A percentile compares a stretch with the other conserved stretches of the same genome.
Evolutionary conservation across 768 basidiomycete genomes (phyloP).

Genomic region (Cystofilobasidium macerans): DNA sequence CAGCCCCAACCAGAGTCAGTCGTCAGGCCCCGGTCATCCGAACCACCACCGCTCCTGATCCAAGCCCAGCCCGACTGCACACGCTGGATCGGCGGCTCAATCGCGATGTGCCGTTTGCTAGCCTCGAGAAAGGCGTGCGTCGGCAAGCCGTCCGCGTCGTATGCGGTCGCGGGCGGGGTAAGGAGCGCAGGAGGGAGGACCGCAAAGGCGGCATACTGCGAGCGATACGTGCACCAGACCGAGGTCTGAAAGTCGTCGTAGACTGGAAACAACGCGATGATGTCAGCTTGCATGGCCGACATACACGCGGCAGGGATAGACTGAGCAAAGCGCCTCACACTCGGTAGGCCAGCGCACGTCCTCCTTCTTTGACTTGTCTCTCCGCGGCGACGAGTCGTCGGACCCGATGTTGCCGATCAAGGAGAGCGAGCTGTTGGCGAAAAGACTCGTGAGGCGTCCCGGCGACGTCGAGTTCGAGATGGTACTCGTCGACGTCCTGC

Average conservation of each 20-base stretch:
- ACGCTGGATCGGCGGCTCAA: constrained; percentile 25
- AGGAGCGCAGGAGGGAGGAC: constrained; percentile 32
- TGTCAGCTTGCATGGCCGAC: constrained; percentile 45
- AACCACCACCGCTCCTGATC: constrained; percentile 36
- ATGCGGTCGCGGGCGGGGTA: constrained; percentile 31
- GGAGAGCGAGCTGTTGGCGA: constrained; percentile 31
- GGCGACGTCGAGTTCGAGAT: constrained; percentile 29
- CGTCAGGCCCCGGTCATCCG: constrained; percentile 67
- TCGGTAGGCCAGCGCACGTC: constrained; percentile 43
- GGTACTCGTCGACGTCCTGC: constrained; percentile 17
- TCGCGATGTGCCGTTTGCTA: constrained; percentile 21
- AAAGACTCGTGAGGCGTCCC: constrained; percentile 31
- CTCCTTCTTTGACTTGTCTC: constrained; percentile 36
- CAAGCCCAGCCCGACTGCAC: constrained; percentile 54
- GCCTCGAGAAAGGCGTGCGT: constrained; percentile 30
- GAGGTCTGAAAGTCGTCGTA: constrained; percentile 79
- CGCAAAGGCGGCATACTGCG: constrained; percentile 67
- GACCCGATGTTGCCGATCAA: constrained; percentile 25
- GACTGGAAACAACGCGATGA: constrained; percentile 48
- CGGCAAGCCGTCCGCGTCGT: constrained; percentile 47
- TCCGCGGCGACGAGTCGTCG: constrained; percentile 20
- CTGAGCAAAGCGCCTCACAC: constrained; percentile 28
- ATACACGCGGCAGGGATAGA: background rate
- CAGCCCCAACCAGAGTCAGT: constrained; percentile 85
- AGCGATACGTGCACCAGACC: constrained; percentile 86